Evolutionary conservation across 2,329 filamentous ascomycete species (phyloP).

Genomic region (Cytospora paraplurivora): DNA sequence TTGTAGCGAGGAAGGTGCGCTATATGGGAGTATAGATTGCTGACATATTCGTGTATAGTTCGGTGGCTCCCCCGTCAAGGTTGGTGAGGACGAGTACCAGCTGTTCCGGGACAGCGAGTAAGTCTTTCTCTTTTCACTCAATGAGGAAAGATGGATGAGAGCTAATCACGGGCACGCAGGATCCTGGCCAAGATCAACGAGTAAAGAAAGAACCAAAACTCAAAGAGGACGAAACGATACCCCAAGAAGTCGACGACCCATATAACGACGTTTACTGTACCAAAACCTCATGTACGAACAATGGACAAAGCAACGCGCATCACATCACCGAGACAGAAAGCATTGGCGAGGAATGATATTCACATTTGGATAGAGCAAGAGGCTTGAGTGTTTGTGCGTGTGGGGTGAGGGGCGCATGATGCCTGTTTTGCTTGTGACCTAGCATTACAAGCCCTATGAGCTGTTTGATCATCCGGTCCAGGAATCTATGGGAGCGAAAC

Average conservation of each 20-base stretch:
- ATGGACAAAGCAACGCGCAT: conserved; percentile 25
- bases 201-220: conserved; percentile 54
- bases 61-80: conserved; percentile 93
- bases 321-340: conserved; percentile 28
- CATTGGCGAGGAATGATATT: conserved; percentile 22
- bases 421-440: not conserved
- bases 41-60: conserved; percentile 58
- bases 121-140: conserved; percentile 45
- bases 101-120: conserved; percentile 99
- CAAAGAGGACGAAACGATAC: conserved; percentile 34
- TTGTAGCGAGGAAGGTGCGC: not conserved
- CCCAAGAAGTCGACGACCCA: conserved; percentile 31
- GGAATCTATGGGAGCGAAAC: conserved; percentile 13
- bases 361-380: conserved; percentile 21
- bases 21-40: conserved; percentile 26
- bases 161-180: conserved; percentile 50
- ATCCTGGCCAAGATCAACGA: conserved; percentile 99
- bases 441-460: not conserved
- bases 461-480: not conserved
- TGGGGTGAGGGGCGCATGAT: not conserved
- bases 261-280: conserved; percentile 31
- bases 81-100: conserved; percentile 94
- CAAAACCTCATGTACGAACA: conserved; percentile 32
- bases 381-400: not conserved
- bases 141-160: not conserved